phyloP scores from a whole-genome alignment of 768 basidiomycete species.

The Naganishia vishniacii region DNA sequence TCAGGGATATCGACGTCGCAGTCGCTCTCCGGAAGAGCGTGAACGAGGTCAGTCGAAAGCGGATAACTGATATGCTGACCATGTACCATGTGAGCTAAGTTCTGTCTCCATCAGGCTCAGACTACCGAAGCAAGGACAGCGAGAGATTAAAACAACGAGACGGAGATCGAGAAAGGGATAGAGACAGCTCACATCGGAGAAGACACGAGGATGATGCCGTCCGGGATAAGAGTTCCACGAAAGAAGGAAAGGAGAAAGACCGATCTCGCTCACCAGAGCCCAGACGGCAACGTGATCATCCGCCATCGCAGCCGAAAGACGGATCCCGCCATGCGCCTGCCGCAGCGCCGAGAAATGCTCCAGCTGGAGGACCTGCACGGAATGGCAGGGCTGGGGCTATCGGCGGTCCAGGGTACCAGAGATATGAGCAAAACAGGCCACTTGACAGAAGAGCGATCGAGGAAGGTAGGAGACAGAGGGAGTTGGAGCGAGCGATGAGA shows the following conservation, averaged over 20 bases:
- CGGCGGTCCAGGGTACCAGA: background rate
- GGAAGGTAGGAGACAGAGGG: slow-evolving; percentile 40
- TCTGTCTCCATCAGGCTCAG: background rate
- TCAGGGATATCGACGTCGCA: background rate
- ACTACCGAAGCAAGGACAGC: slow-evolving; percentile 15
- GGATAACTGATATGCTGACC: too few relatives aligned
- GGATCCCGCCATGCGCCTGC: background rate
- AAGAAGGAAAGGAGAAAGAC: background rate
- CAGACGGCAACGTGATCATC: slow-evolving; percentile 2
- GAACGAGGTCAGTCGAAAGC: slow-evolving; percentile 2
- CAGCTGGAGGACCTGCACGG: background rate
- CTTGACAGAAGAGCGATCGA: slow-evolving; percentile 28
- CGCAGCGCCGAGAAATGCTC: background rate
- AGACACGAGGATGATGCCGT: background rate
- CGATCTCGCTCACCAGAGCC: slow-evolving; percentile 4
- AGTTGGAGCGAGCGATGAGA: slow-evolving; percentile 24
- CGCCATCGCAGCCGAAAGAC: slow-evolving; percentile 11
- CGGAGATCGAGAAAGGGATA: slow-evolving; percentile 18
- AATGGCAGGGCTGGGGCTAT: background rate
- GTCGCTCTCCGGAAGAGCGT: slow-evolving; percentile 11
- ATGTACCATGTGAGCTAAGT: too few relatives aligned
- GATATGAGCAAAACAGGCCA: slow-evolving; percentile 11
- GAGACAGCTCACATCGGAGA: slow-evolving; percentile 8
- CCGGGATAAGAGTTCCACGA: background rate
- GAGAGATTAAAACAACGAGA: slow-evolving; percentile 2